These are phyloP conservation scores for Diplocarpon rosae DNA, from an alignment of 2,329 filamentous ascomycete species.

Conservation along the genomic window DNA sequence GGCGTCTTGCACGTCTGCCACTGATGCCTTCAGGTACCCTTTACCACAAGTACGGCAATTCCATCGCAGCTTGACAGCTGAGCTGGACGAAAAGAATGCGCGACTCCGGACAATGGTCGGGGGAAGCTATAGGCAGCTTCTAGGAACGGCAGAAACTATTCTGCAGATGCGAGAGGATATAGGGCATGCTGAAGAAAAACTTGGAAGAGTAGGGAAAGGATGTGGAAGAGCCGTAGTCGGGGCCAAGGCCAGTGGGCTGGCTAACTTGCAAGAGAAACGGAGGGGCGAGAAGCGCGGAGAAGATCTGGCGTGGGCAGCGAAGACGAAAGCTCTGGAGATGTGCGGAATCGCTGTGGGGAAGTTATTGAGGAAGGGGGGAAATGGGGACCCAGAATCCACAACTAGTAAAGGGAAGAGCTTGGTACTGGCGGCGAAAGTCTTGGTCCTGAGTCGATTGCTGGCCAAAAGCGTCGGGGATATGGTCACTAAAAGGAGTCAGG, in stretches of 20 bases:
- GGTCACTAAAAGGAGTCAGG: slow-evolving; percentile 29
- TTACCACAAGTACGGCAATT: slow-evolving; percentile 53
- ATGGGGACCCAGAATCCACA: slow-evolving; percentile 22
- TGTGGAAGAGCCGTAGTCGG: slow-evolving; percentile 66
- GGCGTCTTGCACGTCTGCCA: slow-evolving; percentile 36
- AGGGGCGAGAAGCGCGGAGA: slow-evolving; percentile 21
- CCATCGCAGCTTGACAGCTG: slow-evolving; percentile 46
- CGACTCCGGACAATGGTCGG: slow-evolving; percentile 55
- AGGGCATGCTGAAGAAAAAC: slow-evolving; percentile 57
- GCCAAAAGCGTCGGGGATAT: slow-evolving; percentile 58
- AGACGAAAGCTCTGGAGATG: slow-evolving; percentile 39
- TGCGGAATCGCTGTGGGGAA: slow-evolving; percentile 39
- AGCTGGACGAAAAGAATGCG: slow-evolving; percentile 50
- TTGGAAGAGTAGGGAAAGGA: slow-evolving; percentile 61
- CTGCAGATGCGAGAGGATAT: slow-evolving; percentile 78
- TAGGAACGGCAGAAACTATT: slow-evolving; percentile 89
- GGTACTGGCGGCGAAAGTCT: slow-evolving; percentile 54
- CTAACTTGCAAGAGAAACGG: slow-evolving; percentile 31
- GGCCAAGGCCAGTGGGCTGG: slow-evolving; percentile 49
- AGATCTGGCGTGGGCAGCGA: slow-evolving; percentile 28
- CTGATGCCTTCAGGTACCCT: slow-evolving; percentile 34
- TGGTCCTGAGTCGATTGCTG: slow-evolving; percentile 66
- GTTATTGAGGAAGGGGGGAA: slow-evolving; percentile 32
- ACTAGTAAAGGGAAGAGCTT: slow-evolving; percentile 31
- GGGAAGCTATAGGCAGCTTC: slow-evolving; percentile 70